Evolutionary conservation across 2,329 filamentous ascomycete species (phyloP).

Genomic region (Davidsoniella virescens): DNA sequence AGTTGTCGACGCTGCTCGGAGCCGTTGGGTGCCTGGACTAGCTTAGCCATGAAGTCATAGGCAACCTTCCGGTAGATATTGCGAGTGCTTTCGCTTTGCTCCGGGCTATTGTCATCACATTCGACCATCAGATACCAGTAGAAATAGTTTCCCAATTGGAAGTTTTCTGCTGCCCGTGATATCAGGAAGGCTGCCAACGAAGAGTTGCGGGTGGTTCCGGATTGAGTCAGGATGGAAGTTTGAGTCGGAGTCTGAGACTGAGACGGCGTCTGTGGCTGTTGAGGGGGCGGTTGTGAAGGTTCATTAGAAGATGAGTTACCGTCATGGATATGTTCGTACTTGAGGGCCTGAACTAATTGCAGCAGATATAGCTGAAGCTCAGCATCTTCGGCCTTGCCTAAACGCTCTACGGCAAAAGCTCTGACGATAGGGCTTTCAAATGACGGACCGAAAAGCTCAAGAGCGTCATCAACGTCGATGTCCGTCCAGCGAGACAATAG

Average conservation of each 20-base stretch:
- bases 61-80: slow-evolving; percentile 85
- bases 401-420: slow-evolving; percentile 79
- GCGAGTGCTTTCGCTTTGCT: slow-evolving; percentile 58
- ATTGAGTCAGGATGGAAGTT: slow-evolving; percentile 38
- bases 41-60: slow-evolving; percentile 86
- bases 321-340: slow-evolving; percentile 63
- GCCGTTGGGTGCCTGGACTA: slow-evolving; percentile 57
- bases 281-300: slow-evolving; percentile 17
- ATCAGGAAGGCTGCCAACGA: slow-evolving; percentile 84
- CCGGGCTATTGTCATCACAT: slow-evolving; percentile 67
- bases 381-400: slow-evolving; percentile 83
- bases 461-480: slow-evolving; percentile 89
- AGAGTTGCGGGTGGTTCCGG: slow-evolving; percentile 42
- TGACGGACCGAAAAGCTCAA: slow-evolving; percentile 81
- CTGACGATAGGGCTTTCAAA: slow-evolving; percentile 81
- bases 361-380: slow-evolving; percentile 83
- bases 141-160: slow-evolving; percentile 83
- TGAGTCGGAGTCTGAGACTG: slow-evolving; percentile 40
- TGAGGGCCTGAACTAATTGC: slow-evolving; percentile 88
- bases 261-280: slow-evolving; percentile 18
- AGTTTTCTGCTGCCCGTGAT: slow-evolving; percentile 69
- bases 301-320: too few relatives aligned
- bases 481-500: slow-evolving; percentile 88
- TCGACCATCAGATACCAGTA: slow-evolving; percentile 99
- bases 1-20: slow-evolving; percentile 59